Percentiles rank a stretch among this genome's conserved stretches.
Conservation (phyloP, 2,329 filamentous ascomycete species). For the Whalleya microplaca region DNA sequence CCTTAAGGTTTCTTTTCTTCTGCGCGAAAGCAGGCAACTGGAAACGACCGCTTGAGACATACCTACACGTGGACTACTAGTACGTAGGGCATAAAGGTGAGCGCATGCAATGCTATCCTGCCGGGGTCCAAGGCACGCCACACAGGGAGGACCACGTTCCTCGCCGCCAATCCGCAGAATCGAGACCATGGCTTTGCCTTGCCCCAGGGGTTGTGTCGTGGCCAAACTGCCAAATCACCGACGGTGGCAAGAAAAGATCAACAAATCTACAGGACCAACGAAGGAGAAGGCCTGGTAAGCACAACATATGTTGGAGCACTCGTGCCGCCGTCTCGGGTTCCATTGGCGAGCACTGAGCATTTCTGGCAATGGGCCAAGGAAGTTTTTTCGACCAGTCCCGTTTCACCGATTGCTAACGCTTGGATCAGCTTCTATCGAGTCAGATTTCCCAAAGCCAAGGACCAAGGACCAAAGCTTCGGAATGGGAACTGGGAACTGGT, state of each 20-base stretch:
- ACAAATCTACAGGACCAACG: neutral
- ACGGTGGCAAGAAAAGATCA: neutral
- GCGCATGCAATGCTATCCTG: neutral
- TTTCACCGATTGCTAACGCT: slow-evolving; percentile 3
- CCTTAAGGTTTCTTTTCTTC: slow-evolving; percentile 1
- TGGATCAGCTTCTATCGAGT: slow-evolving; percentile 14
- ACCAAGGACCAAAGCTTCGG: neutral
- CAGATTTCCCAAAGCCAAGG: slow-evolving; percentile 23
- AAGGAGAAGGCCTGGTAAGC: slow-evolving; percentile 1
- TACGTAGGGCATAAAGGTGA: neutral
- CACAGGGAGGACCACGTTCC: neutral
- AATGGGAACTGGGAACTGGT: neutral
- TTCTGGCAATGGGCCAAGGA: neutral
- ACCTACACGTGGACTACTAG: slow-evolving; percentile 11
- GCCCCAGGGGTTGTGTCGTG: neutral
- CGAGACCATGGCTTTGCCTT: neutral
- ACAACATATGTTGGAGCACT: slow-evolving; percentile 11
- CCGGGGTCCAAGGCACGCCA: neutral
- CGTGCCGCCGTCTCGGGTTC: slow-evolving; percentile 22
- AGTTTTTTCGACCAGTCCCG: neutral
- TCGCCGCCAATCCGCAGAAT: neutral
- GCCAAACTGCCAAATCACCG: neutral
- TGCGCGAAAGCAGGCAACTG: slow-evolving; percentile 6
- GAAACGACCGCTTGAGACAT: slow-evolving; percentile 10
- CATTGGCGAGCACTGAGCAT: neutral